Conservation (phyloP, 306 rosid genomes). For the peach (Prunus persica) region Prunus_persica_NCBIv2 NC_034010.1:14922501-14923000, state of each 20-base stretch:
- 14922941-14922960: constrained; percentile 85
- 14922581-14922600: constrained; percentile 6
- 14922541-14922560: constrained; percentile 27
- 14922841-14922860: constrained; percentile 36
- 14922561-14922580: constrained; percentile 29
- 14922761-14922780: constrained; percentile 24
- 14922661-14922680: constrained; percentile 34
- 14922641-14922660: constrained; percentile 42
- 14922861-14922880: constrained; percentile 21
- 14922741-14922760: constrained; percentile 35
- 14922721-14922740: constrained; percentile 19
- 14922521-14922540: constrained; percentile 32
- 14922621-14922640: constrained; percentile 22
- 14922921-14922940: constrained; percentile 29
- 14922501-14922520: constrained; percentile 52
- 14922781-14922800: constrained; percentile 44
- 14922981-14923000: constrained; percentile 68
- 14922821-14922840: neutral
- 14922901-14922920: constrained; percentile 35
- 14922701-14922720: constrained; percentile 22
- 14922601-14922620: constrained; percentile 28
- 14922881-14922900: constrained; percentile 26
- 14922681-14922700: constrained; percentile 45
- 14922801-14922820: constrained; percentile 6
- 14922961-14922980: constrained; percentile 90